Base-by-base conservation (phyloP, 129 eudicot genomes). In the Tanacetum coccineum region DNA sequence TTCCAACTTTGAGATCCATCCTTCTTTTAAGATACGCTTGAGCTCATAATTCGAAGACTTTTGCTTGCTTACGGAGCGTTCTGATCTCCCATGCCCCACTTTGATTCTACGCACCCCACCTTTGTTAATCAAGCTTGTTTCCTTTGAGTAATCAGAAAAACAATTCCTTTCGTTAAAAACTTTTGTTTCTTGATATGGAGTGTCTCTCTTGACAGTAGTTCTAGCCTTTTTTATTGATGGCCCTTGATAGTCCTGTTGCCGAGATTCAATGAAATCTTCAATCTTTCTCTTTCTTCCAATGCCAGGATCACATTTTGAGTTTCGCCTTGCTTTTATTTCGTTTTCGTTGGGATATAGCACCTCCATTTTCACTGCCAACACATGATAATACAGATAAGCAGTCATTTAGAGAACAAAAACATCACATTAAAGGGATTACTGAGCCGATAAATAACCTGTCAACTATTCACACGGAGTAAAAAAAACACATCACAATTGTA, bases 211-310 rank as follows among this genome's bases (percentile, higher is more conserved):
- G 69, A 60, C 39, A 42, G 62, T 12, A 59, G 69, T 11, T 67
- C 57, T 75, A n/a, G 69, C 60, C 62, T 48, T 49, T 68, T 59
- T 75, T 62, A 32, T 36, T 49, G 64, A 67, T 49, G 79, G 59
- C 32, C 44, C 74, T 32, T 62, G 21, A 39, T 68, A 72, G 28
- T n/a, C 62, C 13, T 51, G 62, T 59, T 65, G 79, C 32, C 68
- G 62, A 50, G 79, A 73, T 66, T 73, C 74, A 7, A 73, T 71
- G 10, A 25, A 47, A 54, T 51, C 7, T 17, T 67, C 62, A 18
- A 64, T 64, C 76, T 68, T 85, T 53, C 87, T 82, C 71, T 71
- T 85, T 65, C 71, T 70, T 50, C 52, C 51, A 55, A 25, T 49
- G 11, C 64, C 62, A 58, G 61, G 59, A 57, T 13, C 76, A 62